Percentiles rank a stretch among this genome's conserved stretches.
phyloP scores from a whole-genome alignment of 2,329 filamentous ascomycete species.

The Penicillium sp. region DNA sequence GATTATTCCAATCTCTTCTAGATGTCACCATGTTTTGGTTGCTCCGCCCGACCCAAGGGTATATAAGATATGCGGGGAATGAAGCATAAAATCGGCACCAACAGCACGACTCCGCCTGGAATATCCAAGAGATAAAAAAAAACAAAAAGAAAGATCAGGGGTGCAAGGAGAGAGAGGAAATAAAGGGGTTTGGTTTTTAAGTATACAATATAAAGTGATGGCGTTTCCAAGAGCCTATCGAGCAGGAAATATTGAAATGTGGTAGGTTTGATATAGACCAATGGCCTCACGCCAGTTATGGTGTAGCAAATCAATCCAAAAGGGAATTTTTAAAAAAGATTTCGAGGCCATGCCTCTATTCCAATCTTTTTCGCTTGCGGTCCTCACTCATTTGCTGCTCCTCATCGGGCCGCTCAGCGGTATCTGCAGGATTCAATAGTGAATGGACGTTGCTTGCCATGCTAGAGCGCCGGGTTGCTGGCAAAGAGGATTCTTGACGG shows the following conservation, averaged over 20 bases:
- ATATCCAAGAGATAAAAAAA: constrained; percentile 12
- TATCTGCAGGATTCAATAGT: constrained; percentile 67
- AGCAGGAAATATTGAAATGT: background rate
- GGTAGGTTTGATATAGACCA: background rate
- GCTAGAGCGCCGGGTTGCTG: constrained; percentile 66
- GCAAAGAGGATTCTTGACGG: constrained; percentile 45
- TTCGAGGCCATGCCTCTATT: constrained; percentile 32
- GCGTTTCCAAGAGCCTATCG: background rate
- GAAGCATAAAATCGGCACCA: constrained; percentile 8
- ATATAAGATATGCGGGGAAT: constrained; percentile 24
- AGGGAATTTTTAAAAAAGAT: background rate
- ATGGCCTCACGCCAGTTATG: background rate
- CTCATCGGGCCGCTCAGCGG: constrained; percentile 64
- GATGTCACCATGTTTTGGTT: constrained; percentile 23
- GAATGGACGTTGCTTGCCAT: constrained; percentile 71
- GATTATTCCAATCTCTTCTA: constrained; percentile 24
- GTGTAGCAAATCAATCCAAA: background rate
- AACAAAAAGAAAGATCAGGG: constrained; percentile 1
- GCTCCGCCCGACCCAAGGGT: constrained; percentile 28
- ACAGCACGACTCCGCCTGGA: constrained; percentile 8
- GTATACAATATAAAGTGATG: constrained; percentile 7
- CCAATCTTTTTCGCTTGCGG: constrained; percentile 60
- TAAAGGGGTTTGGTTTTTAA: constrained; percentile 3
- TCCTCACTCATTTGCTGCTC: constrained; percentile 60
- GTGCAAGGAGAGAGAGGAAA: background rate